These are phyloP conservation scores for Fusarium torreyae DNA, from an alignment of 2,329 filamentous ascomycete genomes.

Conservation along the genomic window DNA sequence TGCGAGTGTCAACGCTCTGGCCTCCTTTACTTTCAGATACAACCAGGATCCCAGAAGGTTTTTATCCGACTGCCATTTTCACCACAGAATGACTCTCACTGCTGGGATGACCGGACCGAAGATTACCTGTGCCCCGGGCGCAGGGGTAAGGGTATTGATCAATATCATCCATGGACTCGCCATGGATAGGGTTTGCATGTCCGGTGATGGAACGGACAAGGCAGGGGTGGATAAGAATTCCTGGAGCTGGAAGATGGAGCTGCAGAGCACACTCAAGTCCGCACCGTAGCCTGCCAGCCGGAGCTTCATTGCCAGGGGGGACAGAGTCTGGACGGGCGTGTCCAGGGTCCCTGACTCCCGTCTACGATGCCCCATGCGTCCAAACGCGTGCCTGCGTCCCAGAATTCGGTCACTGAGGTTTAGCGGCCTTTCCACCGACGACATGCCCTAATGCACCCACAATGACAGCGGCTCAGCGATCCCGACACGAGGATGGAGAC, in stretches of 20 bases:
- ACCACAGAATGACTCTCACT: slow-evolving; percentile 39
- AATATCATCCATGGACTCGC: slow-evolving; percentile 33
- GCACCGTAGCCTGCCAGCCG: slow-evolving; percentile 15
- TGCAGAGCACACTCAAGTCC: slow-evolving; percentile 17
- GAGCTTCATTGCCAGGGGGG: slow-evolving; percentile 34
- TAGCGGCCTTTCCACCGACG: slow-evolving; percentile 50
- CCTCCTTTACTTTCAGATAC: slow-evolving; percentile 22
- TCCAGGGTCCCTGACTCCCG: slow-evolving; percentile 42
- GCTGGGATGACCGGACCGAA: slow-evolving; percentile 46
- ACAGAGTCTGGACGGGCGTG: slow-evolving; percentile 34
- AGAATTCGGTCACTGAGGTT: slow-evolving; percentile 52
- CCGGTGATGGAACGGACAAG: slow-evolving; percentile 34
- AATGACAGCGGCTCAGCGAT: slow-evolving; percentile 51
- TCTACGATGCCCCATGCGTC: slow-evolving; percentile 39
- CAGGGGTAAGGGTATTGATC: slow-evolving; percentile 37
- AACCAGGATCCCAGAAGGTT: slow-evolving; percentile 41
- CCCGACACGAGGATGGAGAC: slow-evolving; percentile 45
- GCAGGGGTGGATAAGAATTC: slow-evolving; percentile 46
- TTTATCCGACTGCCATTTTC: slow-evolving; percentile 44
- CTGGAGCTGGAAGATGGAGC: slow-evolving; percentile 48
- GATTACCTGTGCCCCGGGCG: slow-evolving; percentile 46
- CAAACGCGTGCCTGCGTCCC: slow-evolving; percentile 51
- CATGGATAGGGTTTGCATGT: slow-evolving; percentile 45
- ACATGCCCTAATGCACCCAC: slow-evolving; percentile 52
- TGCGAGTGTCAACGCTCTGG: slow-evolving; percentile 43